Evolutionary conservation across 2,329 filamentous ascomycete genomes (phyloP).

Genomic region (Colletotrichum tabaci): DNA sequence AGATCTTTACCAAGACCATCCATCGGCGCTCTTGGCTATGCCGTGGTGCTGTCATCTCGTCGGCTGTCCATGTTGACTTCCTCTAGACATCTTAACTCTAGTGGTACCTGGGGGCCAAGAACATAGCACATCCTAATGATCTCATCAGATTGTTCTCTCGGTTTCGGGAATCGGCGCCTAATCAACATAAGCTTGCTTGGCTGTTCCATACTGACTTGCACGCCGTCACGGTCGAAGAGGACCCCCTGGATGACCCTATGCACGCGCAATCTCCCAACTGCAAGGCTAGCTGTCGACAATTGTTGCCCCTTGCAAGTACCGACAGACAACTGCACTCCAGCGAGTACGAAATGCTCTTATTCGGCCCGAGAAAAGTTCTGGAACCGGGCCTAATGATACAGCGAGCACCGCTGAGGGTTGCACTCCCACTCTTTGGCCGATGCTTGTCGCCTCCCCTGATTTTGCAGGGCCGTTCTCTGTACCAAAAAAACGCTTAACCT

Average conservation of each 20-base stretch:
- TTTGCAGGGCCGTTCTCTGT: conserved; percentile 3
- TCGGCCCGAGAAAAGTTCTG: conserved; percentile 9
- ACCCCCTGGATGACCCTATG: conserved; percentile 11
- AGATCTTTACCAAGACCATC: conserved; percentile 37
- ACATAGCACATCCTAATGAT: conserved; percentile 1
- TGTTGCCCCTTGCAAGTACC: conserved; percentile 31
- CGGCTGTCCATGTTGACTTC: not conserved
- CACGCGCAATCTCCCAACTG: conserved; percentile 22
- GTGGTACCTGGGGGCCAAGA: conserved; percentile 8
- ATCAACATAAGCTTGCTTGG: conserved; percentile 28
- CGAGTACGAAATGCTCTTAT: conserved; percentile 9
- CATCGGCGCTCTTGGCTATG: conserved; percentile 31
- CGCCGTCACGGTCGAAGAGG: not conserved
- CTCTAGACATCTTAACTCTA: not conserved
- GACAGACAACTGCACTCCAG: conserved; percentile 2
- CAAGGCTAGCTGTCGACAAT: conserved; percentile 31
- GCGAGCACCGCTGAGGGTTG: conserved; percentile 9
- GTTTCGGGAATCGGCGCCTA: conserved; percentile 24
- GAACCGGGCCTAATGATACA: not conserved
- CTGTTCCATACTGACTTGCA: not conserved
- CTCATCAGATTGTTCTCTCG: conserved; percentile 12
- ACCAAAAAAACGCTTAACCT: conserved; percentile 14
- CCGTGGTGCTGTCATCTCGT: conserved; percentile 11
- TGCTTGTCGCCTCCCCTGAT: conserved; percentile 5
- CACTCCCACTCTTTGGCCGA: conserved; percentile 15